Evolutionary conservation across 1,139 yeast species (phyloP).

Genomic region (Lodderomyces margitis): DNA sequence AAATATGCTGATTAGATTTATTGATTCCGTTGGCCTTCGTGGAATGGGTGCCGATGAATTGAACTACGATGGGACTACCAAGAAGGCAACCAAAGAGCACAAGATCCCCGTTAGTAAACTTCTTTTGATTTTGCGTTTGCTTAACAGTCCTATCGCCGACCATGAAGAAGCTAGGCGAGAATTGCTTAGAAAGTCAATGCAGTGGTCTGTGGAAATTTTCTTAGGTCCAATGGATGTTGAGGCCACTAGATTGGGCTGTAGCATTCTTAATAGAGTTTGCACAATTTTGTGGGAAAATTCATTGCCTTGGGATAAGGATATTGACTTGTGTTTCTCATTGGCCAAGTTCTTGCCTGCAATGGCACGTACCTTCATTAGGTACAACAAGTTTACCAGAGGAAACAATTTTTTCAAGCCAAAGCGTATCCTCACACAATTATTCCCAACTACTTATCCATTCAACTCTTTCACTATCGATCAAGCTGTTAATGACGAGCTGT

Average conservation of each 20-base stretch:
- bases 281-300: constrained; percentile 32
- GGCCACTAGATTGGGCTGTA: constrained; percentile 61
- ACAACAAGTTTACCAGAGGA: constrained; percentile 53
- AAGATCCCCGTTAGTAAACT: constrained; percentile 57
- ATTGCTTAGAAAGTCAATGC: constrained; percentile 52
- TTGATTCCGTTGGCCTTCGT: constrained; percentile 52
- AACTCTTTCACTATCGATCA: constrained; percentile 69
- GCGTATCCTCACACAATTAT: constrained; percentile 63
- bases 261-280: constrained; percentile 53
- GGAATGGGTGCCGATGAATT: constrained; percentile 51
- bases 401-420: constrained; percentile 54
- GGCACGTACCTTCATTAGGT: constrained; percentile 49
- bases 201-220: constrained; percentile 64
- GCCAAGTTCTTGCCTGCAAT: constrained; percentile 53
- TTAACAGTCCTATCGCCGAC: constrained; percentile 46
- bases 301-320: constrained; percentile 23
- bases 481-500: constrained; percentile 63
- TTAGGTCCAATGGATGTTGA: constrained; percentile 53
- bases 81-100: constrained; percentile 44
- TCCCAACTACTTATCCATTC: constrained; percentile 70
- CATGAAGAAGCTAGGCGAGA: constrained; percentile 35
- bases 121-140: constrained; percentile 56
- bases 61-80: constrained; percentile 19
- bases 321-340: constrained; percentile 43
- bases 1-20: constrained; percentile 39